Evolutionary conservation across 306 rosid species (phyloP).

Genomic region (Vigna mungo): DNA sequence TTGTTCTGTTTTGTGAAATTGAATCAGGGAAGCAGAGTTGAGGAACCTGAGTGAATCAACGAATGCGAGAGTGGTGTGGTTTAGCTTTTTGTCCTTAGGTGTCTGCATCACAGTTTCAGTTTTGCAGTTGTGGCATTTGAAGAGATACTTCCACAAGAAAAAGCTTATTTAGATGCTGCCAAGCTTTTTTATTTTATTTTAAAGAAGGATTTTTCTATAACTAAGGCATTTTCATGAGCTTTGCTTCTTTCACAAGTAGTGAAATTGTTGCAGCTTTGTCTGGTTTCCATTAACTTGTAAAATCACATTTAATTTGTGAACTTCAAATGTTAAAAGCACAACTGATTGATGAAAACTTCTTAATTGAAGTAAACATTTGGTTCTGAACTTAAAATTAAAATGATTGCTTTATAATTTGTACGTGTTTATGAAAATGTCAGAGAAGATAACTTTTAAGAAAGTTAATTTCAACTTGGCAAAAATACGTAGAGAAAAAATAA

Average conservation of each 20-base stretch:
- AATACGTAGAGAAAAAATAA: too few relatives aligned
- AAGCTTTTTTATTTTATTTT: conserved; percentile 14
- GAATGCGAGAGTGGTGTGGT: conserved; percentile 75
- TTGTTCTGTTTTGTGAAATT: conserved; percentile 1
- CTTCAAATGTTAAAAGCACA: too few relatives aligned
- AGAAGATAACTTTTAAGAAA: too few relatives aligned
- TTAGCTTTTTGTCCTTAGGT: conserved; percentile 75
- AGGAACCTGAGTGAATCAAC: conserved; percentile 79
- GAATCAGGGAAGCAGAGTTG: conserved; percentile 78
- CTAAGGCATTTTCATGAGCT: conserved; percentile 1
- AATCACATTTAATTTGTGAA: not conserved
- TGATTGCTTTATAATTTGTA: not conserved
- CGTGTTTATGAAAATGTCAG: too few relatives aligned
- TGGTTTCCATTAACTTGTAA: not conserved
- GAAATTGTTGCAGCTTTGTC: conserved; percentile 14
- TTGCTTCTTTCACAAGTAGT: conserved; percentile 35
- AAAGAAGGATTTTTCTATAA: not conserved
- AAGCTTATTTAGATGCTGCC: conserved; percentile 69
- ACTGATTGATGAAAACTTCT: not conserved
- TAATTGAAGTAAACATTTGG: not conserved
- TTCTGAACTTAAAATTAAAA: not conserved
- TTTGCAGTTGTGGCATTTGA: conserved; percentile 86
- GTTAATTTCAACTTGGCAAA: not conserved
- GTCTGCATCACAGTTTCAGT: conserved; percentile 77
- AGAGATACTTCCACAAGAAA: conserved; percentile 84